Evolutionary conservation across 306 rosid genomes (phyloP).

Genomic region (Chamaecrista fasciculata): DNA sequence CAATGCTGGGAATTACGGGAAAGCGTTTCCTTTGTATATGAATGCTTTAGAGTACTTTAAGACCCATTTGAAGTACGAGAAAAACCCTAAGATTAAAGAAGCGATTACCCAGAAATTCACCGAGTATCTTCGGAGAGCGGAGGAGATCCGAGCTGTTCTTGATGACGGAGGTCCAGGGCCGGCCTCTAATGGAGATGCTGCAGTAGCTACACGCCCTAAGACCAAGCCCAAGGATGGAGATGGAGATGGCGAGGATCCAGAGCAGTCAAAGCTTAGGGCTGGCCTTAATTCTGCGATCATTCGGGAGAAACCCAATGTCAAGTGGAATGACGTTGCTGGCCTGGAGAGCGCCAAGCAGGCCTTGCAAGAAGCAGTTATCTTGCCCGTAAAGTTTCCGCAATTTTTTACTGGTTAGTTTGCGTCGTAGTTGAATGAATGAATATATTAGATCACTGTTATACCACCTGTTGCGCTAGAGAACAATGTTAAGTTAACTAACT

Average conservation of each 20-base stretch:
- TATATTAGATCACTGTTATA: not conserved
- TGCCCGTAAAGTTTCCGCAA: slow-evolving; percentile 95
- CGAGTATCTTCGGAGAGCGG: slow-evolving; percentile 94
- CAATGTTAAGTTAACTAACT: not conserved
- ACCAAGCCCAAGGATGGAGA: slow-evolving; percentile 83
- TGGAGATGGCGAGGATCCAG: slow-evolving; percentile 91
- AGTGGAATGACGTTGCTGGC: slow-evolving; percentile 99
- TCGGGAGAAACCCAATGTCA: slow-evolving; percentile 88
- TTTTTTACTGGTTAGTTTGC: slow-evolving; percentile 73
- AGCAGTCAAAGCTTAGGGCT: slow-evolving; percentile 82
- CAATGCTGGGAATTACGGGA: slow-evolving; percentile 87
- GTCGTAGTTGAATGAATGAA: not conserved
- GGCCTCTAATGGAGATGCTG: slow-evolving; percentile 89
- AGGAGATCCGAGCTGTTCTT: slow-evolving; percentile 90
- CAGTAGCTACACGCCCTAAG: slow-evolving; percentile 84
- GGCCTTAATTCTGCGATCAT: slow-evolving; percentile 89
- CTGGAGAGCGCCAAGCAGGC: slow-evolving; percentile 97
- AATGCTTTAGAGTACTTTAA: slow-evolving; percentile 94
- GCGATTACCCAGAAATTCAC: slow-evolving; percentile 96
- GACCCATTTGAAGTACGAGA: slow-evolving; percentile 95
- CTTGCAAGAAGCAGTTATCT: slow-evolving; percentile 92
- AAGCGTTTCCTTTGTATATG: slow-evolving; percentile 94
- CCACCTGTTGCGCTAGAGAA: not conserved
- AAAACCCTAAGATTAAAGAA: slow-evolving; percentile 91
- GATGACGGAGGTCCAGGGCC: slow-evolving; percentile 91